These are phyloP conservation scores for Candida morakotiae DNA, from an alignment of 805 yeast species.

Conservation along the genomic window DNA sequence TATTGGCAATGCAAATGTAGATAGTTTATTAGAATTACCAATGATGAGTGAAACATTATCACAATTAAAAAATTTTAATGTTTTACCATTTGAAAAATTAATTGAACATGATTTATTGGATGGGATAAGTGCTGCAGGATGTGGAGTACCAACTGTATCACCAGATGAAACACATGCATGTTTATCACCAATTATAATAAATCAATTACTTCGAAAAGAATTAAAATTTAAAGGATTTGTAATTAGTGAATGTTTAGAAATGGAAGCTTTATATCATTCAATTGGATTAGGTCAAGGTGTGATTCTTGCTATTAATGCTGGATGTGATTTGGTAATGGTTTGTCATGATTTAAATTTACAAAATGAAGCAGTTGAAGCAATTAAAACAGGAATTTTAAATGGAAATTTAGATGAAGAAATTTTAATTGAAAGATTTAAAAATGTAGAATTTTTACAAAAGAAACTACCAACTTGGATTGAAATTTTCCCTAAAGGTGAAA, in stretches of 20 bases:
- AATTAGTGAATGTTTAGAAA: constrained; percentile 56
- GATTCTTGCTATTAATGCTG: constrained; percentile 56
- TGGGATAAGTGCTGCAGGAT: constrained; percentile 58
- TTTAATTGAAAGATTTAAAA: constrained; percentile 32
- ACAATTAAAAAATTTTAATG: constrained; percentile 47
- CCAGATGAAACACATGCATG: constrained; percentile 64
- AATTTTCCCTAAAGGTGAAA: constrained; percentile 33
- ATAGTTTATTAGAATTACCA: constrained; percentile 53
- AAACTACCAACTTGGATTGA: constrained; percentile 43
- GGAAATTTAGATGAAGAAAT: constrained; percentile 43
- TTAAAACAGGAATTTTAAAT: constrained; percentile 33
- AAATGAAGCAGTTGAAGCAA: constrained; percentile 48
- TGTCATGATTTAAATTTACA: constrained; percentile 54
- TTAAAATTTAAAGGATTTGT: constrained; percentile 54
- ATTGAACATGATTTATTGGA: constrained; percentile 45
- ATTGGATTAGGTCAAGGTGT: constrained; percentile 67
- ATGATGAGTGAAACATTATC: constrained; percentile 54
- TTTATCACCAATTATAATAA: constrained; percentile 49
- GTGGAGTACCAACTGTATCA: constrained; percentile 58
- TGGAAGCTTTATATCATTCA: constrained; percentile 60
- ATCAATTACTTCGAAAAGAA: constrained; percentile 47
- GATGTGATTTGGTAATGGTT: constrained; percentile 61
- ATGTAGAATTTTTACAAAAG: constrained; percentile 43
- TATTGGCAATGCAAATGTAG: constrained; percentile 57
- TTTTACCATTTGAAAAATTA: constrained; percentile 48